These are phyloP conservation scores for Neofusicoccum kwambonambiense DNA, from an alignment of 2,329 filamentous ascomycete genomes.

Conservation along the genomic window DNA sequence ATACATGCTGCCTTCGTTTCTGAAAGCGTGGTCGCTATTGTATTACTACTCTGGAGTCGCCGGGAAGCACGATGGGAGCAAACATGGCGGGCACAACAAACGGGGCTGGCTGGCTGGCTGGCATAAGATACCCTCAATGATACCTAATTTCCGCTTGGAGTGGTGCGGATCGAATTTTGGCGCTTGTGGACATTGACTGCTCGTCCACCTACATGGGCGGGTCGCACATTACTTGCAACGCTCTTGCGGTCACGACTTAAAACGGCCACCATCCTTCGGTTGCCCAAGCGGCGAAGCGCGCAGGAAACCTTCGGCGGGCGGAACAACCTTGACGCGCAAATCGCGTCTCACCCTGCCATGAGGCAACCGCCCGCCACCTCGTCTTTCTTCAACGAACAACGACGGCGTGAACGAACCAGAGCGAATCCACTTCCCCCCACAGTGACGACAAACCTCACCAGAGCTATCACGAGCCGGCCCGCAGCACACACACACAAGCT, in stretches of 20 bases:
- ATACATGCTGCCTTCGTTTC: too few relatives aligned
- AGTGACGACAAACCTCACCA: constrained; percentile 17
- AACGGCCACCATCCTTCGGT: neutral
- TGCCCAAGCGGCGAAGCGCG: neutral
- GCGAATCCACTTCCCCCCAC: neutral
- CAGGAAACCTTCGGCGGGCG: neutral
- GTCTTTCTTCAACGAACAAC: neutral
- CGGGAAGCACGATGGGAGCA: neutral
- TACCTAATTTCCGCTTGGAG: neutral
- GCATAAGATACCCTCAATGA: constrained; percentile 9
- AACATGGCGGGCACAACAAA: neutral
- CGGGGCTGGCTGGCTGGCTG: neutral
- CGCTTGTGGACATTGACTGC: too few relatives aligned
- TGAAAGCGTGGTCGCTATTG: too few relatives aligned
- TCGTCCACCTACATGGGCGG: too few relatives aligned
- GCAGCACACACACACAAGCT: neutral
- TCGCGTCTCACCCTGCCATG: neutral
- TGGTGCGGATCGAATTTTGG: too few relatives aligned
- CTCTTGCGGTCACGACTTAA: neutral
- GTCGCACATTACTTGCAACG: too few relatives aligned
- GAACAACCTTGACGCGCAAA: neutral
- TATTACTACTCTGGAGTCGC: neutral
- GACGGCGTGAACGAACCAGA: neutral
- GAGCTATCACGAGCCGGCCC: constrained; percentile 13
- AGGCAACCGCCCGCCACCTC: neutral